phyloP scores from a whole-genome alignment of 305 asterid genomes.

The Fraxinus ornus region DNA sequence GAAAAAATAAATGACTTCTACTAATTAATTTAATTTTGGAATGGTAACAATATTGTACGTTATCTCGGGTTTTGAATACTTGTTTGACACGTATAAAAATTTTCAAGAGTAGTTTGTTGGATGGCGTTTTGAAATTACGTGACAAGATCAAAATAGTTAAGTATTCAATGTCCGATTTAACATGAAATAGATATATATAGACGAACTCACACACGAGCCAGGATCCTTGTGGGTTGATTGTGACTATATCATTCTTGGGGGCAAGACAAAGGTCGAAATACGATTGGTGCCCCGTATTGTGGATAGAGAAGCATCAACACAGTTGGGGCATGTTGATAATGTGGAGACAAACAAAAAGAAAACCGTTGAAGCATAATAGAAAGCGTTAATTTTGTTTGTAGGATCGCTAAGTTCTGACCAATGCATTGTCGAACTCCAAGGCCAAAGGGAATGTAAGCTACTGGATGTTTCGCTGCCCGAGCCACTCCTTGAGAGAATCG shows the following conservation, averaged over 20 bases:
- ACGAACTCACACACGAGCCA: not conserved
- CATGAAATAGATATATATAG: not conserved
- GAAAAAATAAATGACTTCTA: not conserved
- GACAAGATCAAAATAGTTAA: not conserved
- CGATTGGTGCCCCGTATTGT: slow-evolving; percentile 79
- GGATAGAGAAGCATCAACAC: slow-evolving; percentile 78
- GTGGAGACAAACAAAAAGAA: slow-evolving; percentile 56
- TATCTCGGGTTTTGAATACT: not conserved
- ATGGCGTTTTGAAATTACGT: not conserved
- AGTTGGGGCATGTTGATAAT: slow-evolving; percentile 74
- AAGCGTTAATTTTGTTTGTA: slow-evolving; percentile 71
- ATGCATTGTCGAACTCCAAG: slow-evolving; percentile 81
- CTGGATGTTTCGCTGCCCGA: slow-evolving; percentile 69
- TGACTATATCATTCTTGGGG: not conserved
- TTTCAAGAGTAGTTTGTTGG: not conserved
- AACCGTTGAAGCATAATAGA: slow-evolving; percentile 77
- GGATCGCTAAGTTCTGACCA: slow-evolving; percentile 80
- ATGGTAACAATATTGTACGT: not conserved
- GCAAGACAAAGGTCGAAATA: slow-evolving; percentile 34
- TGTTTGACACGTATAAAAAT: not conserved
- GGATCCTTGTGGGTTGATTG: not conserved
- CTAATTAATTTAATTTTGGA: not conserved
- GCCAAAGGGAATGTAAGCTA: slow-evolving; percentile 90
- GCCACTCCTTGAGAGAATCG: slow-evolving; percentile 72
- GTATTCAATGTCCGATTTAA: not conserved